phyloP scores from a whole-genome alignment of 2,329 filamentous ascomycete genomes.

The Neurospora crassa region DNA sequence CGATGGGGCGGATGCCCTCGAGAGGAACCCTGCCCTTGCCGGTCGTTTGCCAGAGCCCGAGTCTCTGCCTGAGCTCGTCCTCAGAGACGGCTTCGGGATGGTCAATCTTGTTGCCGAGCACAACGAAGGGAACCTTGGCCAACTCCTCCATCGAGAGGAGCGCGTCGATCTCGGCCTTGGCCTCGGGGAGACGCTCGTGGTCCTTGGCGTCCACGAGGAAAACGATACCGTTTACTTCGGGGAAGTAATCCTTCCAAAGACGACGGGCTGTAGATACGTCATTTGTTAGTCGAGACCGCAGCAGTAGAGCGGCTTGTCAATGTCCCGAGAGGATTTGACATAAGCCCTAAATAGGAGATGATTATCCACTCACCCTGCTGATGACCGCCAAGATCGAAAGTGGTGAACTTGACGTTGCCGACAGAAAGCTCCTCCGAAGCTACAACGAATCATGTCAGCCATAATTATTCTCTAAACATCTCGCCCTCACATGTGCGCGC shows the following conservation, averaged over 20 bases:
- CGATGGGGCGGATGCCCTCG: slow-evolving; percentile 87
- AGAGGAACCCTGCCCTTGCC: slow-evolving; percentile 87
- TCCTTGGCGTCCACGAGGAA: slow-evolving; percentile 98
- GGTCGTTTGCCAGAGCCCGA: slow-evolving; percentile 92
- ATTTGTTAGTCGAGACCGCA: not conserved
- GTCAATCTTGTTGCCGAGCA: slow-evolving; percentile 99
- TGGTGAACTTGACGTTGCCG: slow-evolving; percentile 89
- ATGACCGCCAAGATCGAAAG: slow-evolving; percentile 87
- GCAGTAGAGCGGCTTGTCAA: not conserved
- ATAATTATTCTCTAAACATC: not conserved
- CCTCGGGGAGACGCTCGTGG: slow-evolving; percentile 85
- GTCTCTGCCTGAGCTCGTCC: slow-evolving; percentile 84
- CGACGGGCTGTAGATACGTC: slow-evolving; percentile 55
- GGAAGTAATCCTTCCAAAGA: slow-evolving; percentile 96
- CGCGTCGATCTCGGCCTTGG: slow-evolving; percentile 93
- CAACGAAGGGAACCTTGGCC: slow-evolving; percentile 86
- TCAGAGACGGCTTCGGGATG: slow-evolving; percentile 92
- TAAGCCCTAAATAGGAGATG: not conserved
- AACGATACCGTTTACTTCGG: slow-evolving; percentile 90
- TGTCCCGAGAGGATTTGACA: not conserved
- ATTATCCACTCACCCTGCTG: slow-evolving; percentile 60
- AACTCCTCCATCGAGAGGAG: slow-evolving; percentile 96
- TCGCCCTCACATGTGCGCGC: slow-evolving; percentile 6
- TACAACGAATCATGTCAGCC: slow-evolving; percentile 24
- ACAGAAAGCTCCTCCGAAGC: slow-evolving; percentile 88